A percentile compares a stretch with the other conserved stretches of the same genome.
Evolutionary conservation across 192 early-diverging fungal species (phyloP).

Genomic region (Ramicandelaber brevisporus): DNA sequence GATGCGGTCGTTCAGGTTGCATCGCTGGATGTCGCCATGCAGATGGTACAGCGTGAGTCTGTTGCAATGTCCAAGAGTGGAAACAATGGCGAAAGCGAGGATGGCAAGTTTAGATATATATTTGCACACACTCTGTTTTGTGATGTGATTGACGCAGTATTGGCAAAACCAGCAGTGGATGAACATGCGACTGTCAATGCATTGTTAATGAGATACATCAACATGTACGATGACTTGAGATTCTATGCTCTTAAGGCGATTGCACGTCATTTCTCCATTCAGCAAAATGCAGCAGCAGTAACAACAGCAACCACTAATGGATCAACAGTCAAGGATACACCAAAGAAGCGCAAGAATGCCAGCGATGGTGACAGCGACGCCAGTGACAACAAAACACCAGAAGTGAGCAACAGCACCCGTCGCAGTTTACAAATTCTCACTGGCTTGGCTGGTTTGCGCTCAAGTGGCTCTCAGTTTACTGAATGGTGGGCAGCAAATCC

Average conservation of each 20-base stretch:
- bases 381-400: constrained; percentile 1
- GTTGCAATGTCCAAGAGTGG: constrained; percentile 7
- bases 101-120: constrained; percentile 14
- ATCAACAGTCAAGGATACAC: constrained; percentile 10
- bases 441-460: constrained; percentile 50
- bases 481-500: constrained; percentile 1
- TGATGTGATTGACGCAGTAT: constrained; percentile 21
- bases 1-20: constrained; percentile 14
- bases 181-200: constrained; percentile 31
- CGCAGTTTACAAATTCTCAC: constrained; percentile 19
- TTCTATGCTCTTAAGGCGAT: constrained; percentile 59
- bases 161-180: constrained; percentile 26
- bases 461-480: constrained; percentile 18
- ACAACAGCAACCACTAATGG: constrained; percentile 9
- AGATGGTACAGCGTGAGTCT: constrained; percentile 39
- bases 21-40: constrained; percentile 42
- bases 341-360: constrained; percentile 11
- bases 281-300: constrained; percentile 2
- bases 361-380: background rate
- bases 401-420: constrained; percentile 26
- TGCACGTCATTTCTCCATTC: constrained; percentile 14
- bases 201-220: constrained; percentile 42
- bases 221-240: constrained; percentile 63
- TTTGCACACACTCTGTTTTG: constrained; percentile 48
- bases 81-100: no score